Evolutionary conservation across 805 yeast species (phyloP), one percentile per base, ranked within the genome.

Genomic region (Phaffomyces antillensis): DNA sequence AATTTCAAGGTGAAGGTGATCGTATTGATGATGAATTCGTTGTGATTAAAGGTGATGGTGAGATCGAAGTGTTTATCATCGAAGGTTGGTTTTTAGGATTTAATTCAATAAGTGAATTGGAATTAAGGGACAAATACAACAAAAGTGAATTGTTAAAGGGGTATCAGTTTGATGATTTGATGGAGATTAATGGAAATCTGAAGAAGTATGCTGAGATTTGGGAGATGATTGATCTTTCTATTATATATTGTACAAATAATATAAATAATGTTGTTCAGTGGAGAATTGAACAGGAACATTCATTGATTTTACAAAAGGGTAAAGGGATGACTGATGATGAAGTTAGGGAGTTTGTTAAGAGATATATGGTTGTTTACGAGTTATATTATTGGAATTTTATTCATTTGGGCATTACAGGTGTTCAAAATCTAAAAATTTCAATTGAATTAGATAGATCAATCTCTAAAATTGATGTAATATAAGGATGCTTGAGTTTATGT

Each of bases 41-140:
- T 7, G 53, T 53, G 3, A 44, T 54, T 4, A 12, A n/a, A 3
- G 31, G 36, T 7, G 28, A 10, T 12, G 60, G 64, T 5, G 54
- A 55, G 0, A 68, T 78, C 4, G 87, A 85, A 54, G 73, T 89
- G 4, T 72, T 91, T 3, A 62, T 91, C 2, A 70, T 93, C 36
- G 99, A 91, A 64, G 99, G 98, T 5, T 91, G 99, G 99, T 88
- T 90, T 66, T 73, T 79, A 23, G 98, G 98, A 2, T 91, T 79
- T 59, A 50, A 59, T 5, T 70, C 83, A 2, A 52, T 75, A 17
- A 51, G 62, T 25, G 61, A 59, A 7, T 39, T 54, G 7, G 36
- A 45, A 6, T 45, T 25, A 18, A 20, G 6, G 23, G 23, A 20
- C 7, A 44, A 46, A 40, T 40, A 37, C 5, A 31, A 59, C 26